Evolutionary conservation across 192 early-diverging fungal species (phyloP), one percentile per base, ranked within the genome.

Genomic region (Coemansia sp.): DNA sequence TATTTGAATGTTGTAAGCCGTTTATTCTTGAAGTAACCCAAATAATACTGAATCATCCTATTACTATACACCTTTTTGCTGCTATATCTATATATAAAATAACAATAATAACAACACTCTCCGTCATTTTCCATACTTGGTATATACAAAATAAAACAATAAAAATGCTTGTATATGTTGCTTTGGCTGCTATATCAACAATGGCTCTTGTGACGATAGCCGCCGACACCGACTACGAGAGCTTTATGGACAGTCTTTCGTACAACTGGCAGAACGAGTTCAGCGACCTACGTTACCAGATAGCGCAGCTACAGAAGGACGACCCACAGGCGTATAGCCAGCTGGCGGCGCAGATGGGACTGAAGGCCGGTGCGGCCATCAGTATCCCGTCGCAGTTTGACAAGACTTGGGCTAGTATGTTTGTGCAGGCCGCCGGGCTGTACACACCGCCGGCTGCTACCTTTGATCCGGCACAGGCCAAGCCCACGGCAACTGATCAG

Each of bases 231-330:
- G 69, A 67, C 61, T 77, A 71, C 12, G 64, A 68, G 11, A 56
- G 14, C 6, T 80, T 75, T 63, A 80, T 80, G 69, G 72, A 63
- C 60, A 80, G 72, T 20, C 60, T 80, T 7, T 80, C 77, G 16
- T 71, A 72, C 60, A 80, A 80, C 66, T 80, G 77, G 77, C 77
- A 80, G 48, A 75, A 80, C 60, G 72, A 80, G 66, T 80, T 75
- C 56, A 58, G 54, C 34, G 77, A 72, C 51, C 56, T 80, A 22
- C 65, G 77, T 25, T 80, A 75, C 72, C 77, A 80, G n/a, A 55
- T 80, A 0, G 72, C 71, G 31, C 61, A 68, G 56, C 66, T 80
- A 3, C 77, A 80, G 33, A 64, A 74, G 6, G 71, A 57, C 7
- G 69, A 80, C 49, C 77, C 77, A 3, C 45, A 63, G 30, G 48